Percentiles rank a stretch among this genome's conserved stretches.
These are phyloP conservation scores for Mariannaea sp. DNA, from an alignment of 2,329 filamentous ascomycete genomes.

Conservation along the genomic window DNA sequence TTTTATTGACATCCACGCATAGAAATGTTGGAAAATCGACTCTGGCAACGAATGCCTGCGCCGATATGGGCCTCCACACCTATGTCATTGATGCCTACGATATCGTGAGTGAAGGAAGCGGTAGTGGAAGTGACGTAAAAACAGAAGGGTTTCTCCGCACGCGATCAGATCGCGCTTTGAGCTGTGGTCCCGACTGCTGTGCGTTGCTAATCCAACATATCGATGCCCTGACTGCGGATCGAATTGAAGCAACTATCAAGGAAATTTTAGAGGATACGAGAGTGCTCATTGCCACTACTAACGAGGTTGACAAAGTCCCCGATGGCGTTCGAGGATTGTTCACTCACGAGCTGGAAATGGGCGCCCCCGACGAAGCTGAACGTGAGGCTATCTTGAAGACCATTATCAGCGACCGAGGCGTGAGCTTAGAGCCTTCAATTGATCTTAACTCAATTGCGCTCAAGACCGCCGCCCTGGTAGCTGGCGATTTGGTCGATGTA, in stretches of 20 bases:
- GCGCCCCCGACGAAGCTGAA: constrained; percentile 88
- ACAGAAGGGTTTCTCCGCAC: constrained; percentile 90
- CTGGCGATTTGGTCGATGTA: constrained; percentile 91
- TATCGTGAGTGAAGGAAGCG: constrained; percentile 83
- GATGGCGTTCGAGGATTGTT: constrained; percentile 90
- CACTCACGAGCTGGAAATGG: constrained; percentile 93
- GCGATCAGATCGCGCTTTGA: constrained; percentile 84
- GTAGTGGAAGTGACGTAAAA: constrained; percentile 88
- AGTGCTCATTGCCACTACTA: constrained; percentile 91
- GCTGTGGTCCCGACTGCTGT: constrained; percentile 83
- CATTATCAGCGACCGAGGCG: constrained; percentile 75
- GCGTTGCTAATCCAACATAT: constrained; percentile 86
- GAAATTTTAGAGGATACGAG: constrained; percentile 80
- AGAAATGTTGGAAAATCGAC: constrained; percentile 92
- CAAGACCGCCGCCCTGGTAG: constrained; percentile 94
- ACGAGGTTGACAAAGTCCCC: constrained; percentile 91
- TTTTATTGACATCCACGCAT: constrained; percentile 89
- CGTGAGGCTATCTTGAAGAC: constrained; percentile 83
- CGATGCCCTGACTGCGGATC: constrained; percentile 87
- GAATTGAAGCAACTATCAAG: constrained; percentile 83
- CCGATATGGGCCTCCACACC: constrained; percentile 87
- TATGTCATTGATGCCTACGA: constrained; percentile 93
- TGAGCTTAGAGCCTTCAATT: constrained; percentile 80
- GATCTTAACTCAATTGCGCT: constrained; percentile 85
- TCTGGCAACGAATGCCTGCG: constrained; percentile 74